These are phyloP conservation scores for Aspergillus niger DNA, from an alignment of 2,329 filamentous ascomycete species.

Conservation along the genomic window DNA sequence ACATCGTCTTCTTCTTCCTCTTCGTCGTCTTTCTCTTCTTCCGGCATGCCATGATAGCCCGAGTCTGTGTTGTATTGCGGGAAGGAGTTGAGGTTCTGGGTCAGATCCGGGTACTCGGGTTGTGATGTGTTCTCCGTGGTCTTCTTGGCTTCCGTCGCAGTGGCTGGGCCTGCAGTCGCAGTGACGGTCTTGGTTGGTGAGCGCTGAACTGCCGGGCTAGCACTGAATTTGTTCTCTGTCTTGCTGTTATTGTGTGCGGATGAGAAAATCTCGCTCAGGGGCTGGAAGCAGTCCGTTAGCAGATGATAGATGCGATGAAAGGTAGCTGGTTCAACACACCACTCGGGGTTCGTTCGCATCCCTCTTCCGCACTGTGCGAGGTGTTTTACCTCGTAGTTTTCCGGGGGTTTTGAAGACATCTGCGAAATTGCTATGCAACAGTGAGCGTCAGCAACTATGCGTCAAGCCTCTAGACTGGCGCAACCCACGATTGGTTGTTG, in stretches of 20 bases:
- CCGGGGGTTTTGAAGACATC: slow-evolving; percentile 82
- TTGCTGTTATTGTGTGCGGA: slow-evolving; percentile 45
- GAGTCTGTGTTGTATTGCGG: slow-evolving; percentile 48
- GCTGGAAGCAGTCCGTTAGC: slow-evolving; percentile 31
- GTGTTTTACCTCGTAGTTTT: slow-evolving; percentile 53
- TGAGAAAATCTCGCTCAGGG: slow-evolving; percentile 52
- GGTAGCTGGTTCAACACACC: slow-evolving; percentile 36
- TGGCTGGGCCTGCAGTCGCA: slow-evolving; percentile 19
- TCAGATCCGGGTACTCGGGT: slow-evolving; percentile 33
- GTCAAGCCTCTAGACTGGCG: slow-evolving; percentile 9
- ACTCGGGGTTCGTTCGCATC: slow-evolving; percentile 46
- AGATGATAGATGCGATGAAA: slow-evolving; percentile 8
- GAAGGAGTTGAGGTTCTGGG: slow-evolving; percentile 42
- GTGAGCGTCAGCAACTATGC: slow-evolving; percentile 31
- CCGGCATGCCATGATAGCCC: slow-evolving; percentile 50
- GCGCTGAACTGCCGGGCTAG: slow-evolving; percentile 38
- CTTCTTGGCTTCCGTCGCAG: slow-evolving; percentile 15
- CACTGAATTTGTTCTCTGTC: slow-evolving; percentile 35
- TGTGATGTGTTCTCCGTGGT: slow-evolving; percentile 25
- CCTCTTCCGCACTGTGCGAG: slow-evolving; percentile 48
- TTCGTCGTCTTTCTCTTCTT: slow-evolving; percentile 40
- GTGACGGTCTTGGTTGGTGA: slow-evolving; percentile 35
- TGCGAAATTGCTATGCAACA: slow-evolving; percentile 71
- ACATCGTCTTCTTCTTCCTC: slow-evolving; percentile 42
- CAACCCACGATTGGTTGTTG: slow-evolving; percentile 77